Percentiles rank a stretch among this genome's conserved stretches.
Evolutionary conservation across 2,329 filamentous ascomycete genomes (phyloP).

Genomic region (Cladorrhinum sp.): DNA sequence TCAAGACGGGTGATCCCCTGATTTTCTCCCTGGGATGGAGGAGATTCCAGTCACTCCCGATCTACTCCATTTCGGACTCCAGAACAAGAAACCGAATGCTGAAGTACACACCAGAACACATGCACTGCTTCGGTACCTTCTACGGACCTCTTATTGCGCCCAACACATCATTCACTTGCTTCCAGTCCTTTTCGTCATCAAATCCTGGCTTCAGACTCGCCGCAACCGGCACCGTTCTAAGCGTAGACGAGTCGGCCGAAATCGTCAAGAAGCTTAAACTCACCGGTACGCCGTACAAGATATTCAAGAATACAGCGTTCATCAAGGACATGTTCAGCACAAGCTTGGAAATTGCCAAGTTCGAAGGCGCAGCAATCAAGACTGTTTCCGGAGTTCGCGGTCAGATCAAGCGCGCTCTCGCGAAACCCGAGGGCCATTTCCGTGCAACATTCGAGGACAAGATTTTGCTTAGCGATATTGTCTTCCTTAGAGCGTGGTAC

Average conservation of each 20-base stretch:
- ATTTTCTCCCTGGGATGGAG: slow-evolving; percentile 98
- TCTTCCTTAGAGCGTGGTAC: slow-evolving; percentile 96
- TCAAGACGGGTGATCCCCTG: slow-evolving; percentile 96
- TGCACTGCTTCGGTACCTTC: slow-evolving; percentile 97
- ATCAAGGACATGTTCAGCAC: slow-evolving; percentile 98
- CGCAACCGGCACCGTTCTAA: slow-evolving; percentile 88
- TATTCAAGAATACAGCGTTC: slow-evolving; percentile 99
- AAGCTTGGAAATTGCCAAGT: slow-evolving; percentile 92
- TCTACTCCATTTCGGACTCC: slow-evolving; percentile 94
- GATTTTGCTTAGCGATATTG: slow-evolving; percentile 92
- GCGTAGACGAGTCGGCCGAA: slow-evolving; percentile 91
- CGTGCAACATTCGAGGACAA: slow-evolving; percentile 98
- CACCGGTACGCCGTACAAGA: slow-evolving; percentile 90
- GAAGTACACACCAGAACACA: slow-evolving; percentile 98
- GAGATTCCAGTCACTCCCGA: slow-evolving; percentile 85
- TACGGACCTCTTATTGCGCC: slow-evolving; percentile 93
- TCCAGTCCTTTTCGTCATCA: slow-evolving; percentile 81
- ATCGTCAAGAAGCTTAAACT: slow-evolving; percentile 99
- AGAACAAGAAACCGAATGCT: slow-evolving; percentile 94
- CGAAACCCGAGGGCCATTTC: slow-evolving; percentile 93
- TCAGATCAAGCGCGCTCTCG: slow-evolving; percentile 93
- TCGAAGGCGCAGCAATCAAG: slow-evolving; percentile 92
- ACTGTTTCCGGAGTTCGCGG: slow-evolving; percentile 94
- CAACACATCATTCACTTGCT: slow-evolving; percentile 92
- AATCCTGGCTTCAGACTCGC: slow-evolving; percentile 91